Percentiles rank a stretch among this genome's conserved stretches.
These are phyloP conservation scores for Colletotrichum sp. DNA, from an alignment of 2,329 filamentous ascomycete genomes.

Conservation along the genomic window DNA sequence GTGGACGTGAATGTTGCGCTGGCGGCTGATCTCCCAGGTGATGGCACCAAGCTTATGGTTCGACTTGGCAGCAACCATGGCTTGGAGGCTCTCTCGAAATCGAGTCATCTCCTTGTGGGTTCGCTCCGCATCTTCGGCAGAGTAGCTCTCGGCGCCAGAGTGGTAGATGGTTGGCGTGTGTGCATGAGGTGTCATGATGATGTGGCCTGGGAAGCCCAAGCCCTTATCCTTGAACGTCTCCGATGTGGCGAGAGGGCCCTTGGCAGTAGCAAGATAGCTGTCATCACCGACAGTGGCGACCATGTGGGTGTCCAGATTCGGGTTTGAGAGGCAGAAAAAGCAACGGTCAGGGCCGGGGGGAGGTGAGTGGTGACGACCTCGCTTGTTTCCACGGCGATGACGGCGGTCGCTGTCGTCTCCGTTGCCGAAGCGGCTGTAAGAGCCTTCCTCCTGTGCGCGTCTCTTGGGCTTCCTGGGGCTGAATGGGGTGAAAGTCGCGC, in stretches of 20 bases:
- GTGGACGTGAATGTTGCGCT: conserved; percentile 83
- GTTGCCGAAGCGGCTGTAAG: conserved; percentile 61
- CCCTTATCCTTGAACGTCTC: conserved; percentile 69
- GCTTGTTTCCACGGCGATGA: conserved; percentile 48
- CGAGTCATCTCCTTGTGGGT: conserved; percentile 83
- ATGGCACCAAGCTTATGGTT: conserved; percentile 75
- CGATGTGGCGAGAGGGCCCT: conserved; percentile 80
- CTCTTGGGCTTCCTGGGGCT: conserved; percentile 59
- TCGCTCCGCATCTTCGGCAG: conserved; percentile 58
- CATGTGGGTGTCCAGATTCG: conserved; percentile 83
- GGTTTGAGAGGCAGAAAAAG: conserved; percentile 95
- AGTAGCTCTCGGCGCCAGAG: conserved; percentile 61
- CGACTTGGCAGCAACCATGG: conserved; percentile 70
- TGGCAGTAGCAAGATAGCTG: conserved; percentile 88
- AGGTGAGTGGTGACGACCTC: conserved; percentile 52
- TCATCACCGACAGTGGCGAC: conserved; percentile 89
- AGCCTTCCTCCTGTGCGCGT: conserved; percentile 54
- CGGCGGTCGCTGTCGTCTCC: conserved; percentile 43
- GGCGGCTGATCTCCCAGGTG: conserved; percentile 90
- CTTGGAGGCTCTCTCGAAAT: conserved; percentile 79
- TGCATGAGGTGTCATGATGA: conserved; percentile 87
- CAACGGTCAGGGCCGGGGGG: conserved; percentile 79
- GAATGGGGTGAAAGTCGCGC: conserved; percentile 80
- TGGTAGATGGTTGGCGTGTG: conserved; percentile 78
- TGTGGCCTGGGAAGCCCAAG: conserved; percentile 80